phyloP scores from a whole-genome alignment of 1,284 basidiomycete genomes.

The Athelia psychrophila region DNA sequence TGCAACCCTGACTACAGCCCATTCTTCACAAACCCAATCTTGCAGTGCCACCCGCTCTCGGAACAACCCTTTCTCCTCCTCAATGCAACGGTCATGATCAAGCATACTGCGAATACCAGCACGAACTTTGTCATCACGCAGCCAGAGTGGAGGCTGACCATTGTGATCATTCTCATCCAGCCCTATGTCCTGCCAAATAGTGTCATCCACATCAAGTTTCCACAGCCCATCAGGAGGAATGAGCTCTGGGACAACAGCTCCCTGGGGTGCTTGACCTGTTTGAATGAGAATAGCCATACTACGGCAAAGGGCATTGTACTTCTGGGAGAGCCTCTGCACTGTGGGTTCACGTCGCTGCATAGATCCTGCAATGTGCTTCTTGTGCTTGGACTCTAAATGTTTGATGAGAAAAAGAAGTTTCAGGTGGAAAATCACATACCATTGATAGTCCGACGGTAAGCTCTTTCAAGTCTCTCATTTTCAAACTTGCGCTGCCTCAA shows the following conservation, averaged over 20 bases:
- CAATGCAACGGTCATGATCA: constrained; percentile 3
- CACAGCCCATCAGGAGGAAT: constrained; percentile 3
- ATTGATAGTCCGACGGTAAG: constrained; percentile 8
- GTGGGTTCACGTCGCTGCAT: constrained; percentile 4
- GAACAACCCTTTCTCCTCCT: constrained; percentile 6
- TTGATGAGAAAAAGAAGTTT: neutral
- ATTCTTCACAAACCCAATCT: too few species aligned
- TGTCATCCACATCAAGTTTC: constrained; percentile 10
- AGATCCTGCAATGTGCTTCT: constrained; percentile 3
- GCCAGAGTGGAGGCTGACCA: neutral
- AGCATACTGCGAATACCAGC: constrained; percentile 1
- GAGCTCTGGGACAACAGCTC: constrained; percentile 1
- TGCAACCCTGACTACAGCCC: too few species aligned
- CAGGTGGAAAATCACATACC: neutral
- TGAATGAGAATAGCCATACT: constrained; percentile 2
- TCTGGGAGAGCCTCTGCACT: constrained; percentile 3
- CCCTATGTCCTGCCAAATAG: constrained; percentile 11
- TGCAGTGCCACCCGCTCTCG: too few species aligned
- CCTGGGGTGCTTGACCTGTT: neutral
- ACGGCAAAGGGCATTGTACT: constrained; percentile 8
- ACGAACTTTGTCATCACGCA: neutral
- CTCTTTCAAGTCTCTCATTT: constrained; percentile 16
- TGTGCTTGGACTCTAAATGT: constrained; percentile 5
- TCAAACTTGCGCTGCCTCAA: constrained; percentile 21
- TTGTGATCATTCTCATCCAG: constrained; percentile 1